Base-by-base conservation (phyloP, 148 eudicot species). In the Bassia scoparia region DNA sequence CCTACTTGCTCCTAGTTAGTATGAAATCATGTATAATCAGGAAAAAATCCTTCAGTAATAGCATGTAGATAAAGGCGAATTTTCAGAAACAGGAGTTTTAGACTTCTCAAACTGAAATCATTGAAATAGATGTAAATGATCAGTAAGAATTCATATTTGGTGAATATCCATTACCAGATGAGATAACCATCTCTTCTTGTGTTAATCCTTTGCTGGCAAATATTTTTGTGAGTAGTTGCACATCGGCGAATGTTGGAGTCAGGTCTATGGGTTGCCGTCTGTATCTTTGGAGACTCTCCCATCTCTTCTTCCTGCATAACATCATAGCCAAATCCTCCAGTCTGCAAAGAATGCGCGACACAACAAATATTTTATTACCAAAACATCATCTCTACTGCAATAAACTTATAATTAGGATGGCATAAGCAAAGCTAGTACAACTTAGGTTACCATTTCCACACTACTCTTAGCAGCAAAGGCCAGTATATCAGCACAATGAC, bases 391-490 rank as follows among this genome's bases (percentile, higher is more conserved):
- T 2, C 33, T 27, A 31, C 38, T 10, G 4, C 7, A 44, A 61
- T 1, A 43, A 14, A 67, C 55, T 7, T 16, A 37, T 14, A 37
- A 62, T 21, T 62, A 34, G 35, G 67, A 34, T 15, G 26, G 38
- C 9, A 37, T 24, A 41, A 23, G 16, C n/a, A 41, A 41, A 35
- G 30, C 7, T n/a, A 20, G 37, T 30, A 75, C 17, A 49, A 16
- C 3, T 52, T 3, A 52, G 5, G 72, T 81, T 87, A 87, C 98
- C 72, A 90, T 81, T 72, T 87, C 93, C 2, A 86, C 59, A 29
- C 85, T 78, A 59, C 89, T 97, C 69, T 97, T 89, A 30, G 98
- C 97, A 50, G 98, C 98, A 78, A 77, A 91, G 27, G 98, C 98
- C 9, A 88, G 26, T 66, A 93, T 93, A 78, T 93, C 98, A 61